Conservation (phyloP, 306 rosid species). For the Cucumis sativus region Cucumber_9930_V3 NC_026660.2:10449001-10449500, state of each 20-base stretch:
- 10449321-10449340: conserved; percentile 1
- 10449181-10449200: background rate
- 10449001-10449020: too few species aligned
- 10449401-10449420: background rate
- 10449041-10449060: too few species aligned
- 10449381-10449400: background rate
- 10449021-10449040: background rate
- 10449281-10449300: background rate
- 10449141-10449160: background rate
- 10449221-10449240: background rate
- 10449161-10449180: too few species aligned
- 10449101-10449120: background rate
- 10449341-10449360: conserved; percentile 7
- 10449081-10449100: background rate
- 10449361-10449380: background rate
- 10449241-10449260: too few species aligned
- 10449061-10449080: background rate
- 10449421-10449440: too few species aligned
- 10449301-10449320: conserved; percentile 4
- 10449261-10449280: background rate
- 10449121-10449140: background rate
- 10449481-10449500: background rate
- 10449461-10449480: conserved; percentile 8
- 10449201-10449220: background rate
- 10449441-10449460: background rate